Evolutionary conservation across 2,329 filamentous ascomycete genomes (phyloP).

Genomic region (Alternaria arbusti): DNA sequence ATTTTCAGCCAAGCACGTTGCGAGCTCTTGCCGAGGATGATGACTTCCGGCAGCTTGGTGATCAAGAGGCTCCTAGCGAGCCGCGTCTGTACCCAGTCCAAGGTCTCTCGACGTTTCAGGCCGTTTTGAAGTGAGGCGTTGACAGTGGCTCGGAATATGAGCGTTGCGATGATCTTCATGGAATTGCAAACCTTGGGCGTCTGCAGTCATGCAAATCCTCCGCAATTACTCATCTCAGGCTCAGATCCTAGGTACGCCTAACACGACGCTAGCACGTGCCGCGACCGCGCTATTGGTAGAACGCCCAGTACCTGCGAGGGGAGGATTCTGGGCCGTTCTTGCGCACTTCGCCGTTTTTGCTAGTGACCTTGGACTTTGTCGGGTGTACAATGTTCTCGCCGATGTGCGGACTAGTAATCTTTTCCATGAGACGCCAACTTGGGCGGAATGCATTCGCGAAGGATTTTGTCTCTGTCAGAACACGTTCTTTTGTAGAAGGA

Average conservation of each 20-base stretch:
- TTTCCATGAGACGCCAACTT: not conserved
- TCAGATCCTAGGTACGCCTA: constrained; percentile 2
- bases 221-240: constrained; percentile 4
- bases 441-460: not conserved
- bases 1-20: not conserved
- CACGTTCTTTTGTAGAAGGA: not conserved
- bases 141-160: not conserved
- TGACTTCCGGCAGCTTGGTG: not conserved
- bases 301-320: not conserved
- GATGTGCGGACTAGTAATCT: not conserved
- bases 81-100: not conserved
- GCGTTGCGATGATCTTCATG: not conserved
- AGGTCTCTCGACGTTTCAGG: not conserved
- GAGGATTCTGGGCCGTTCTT: constrained; percentile 4
- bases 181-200: not conserved
- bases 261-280: not conserved
- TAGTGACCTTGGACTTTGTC: not conserved
- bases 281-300: constrained; percentile 6
- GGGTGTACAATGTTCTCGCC: not conserved
- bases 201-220: constrained; percentile 11
- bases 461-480: not conserved
- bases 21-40: not conserved
- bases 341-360: not conserved
- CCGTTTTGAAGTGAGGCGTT: not conserved
- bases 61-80: not conserved